These are phyloP conservation scores for Dactylis glomerata DNA, from an alignment of 176 grass and related monocot species.

Conservation along the genomic window DNA sequence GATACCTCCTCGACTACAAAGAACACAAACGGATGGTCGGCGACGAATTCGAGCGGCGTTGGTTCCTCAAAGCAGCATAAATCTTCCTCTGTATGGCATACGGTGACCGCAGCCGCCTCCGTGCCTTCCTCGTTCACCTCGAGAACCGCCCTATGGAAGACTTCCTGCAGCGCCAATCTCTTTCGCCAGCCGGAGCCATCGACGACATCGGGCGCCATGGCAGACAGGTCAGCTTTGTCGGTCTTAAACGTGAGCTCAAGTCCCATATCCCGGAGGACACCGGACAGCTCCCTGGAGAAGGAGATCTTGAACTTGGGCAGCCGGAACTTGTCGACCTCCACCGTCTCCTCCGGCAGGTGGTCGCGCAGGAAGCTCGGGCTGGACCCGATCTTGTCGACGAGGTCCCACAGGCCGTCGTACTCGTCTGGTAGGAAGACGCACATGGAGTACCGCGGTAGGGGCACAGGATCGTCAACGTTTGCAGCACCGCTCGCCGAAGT, in stretches of 20 bases:
- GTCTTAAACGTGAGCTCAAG: background rate
- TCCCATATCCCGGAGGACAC: background rate
- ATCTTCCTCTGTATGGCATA: too few species aligned
- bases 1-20: too few species aligned
- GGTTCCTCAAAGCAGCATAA: too few species aligned
- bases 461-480: too few species aligned
- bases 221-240: background rate
- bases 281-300: background rate
- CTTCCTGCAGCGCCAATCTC: too few species aligned
- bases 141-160: too few species aligned
- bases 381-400: background rate
- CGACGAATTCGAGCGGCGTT: too few species aligned
- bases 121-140: too few species aligned
- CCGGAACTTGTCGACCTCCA: background rate
- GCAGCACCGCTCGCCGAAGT: too few species aligned
- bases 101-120: too few species aligned
- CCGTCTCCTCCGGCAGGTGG: background rate
- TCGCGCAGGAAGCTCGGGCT: background rate
- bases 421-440: conserved; percentile 16
- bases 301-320: background rate
- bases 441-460: conserved; percentile 5
- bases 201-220: background rate
- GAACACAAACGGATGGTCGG: too few species aligned
- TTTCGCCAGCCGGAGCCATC: too few species aligned
- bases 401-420: background rate